Base-by-base conservation (phyloP, 306 rosid species). In the Casuarina equisetifolia region DNA sequence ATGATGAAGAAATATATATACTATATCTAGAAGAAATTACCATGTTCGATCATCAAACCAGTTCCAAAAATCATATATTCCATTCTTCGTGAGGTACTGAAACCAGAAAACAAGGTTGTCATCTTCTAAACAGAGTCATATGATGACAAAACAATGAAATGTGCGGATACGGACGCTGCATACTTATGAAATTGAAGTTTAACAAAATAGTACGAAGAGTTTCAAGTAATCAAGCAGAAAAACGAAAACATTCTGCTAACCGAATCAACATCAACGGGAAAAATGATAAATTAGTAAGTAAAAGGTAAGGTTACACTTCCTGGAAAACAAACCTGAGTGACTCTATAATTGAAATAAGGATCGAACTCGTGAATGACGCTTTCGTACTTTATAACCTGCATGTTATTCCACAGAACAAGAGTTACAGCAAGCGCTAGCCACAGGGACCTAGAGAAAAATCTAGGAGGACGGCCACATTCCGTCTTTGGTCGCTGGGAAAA, bases 1-100 rank as follows among this genome's bases (percentile, higher is more conserved):
- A 6, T 62, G 15, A 62, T 36, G 19, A 45, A 61, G 61, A 53
- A 64, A 64, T 79, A 45, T 19, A 36, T 5, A 11, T 25, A 15
- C 49, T 54, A 74, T n/a, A 44, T 44, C 11, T 8, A 54, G 44
- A 32, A 53, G 77, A 81, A 79, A 66, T 70, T 91, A 95, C 98
- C 97, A 95, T 70, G 98, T 95, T 49, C 98, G 91, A 73, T 95
- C 98, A 85, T 95, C 98, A 80, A 95, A 95, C 98, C 98, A 95
- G 83, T 95, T 95, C 98, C 97, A 92, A 84, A 95, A 95, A 63
- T 95, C 97, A 84, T 95, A 95, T 84, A 92, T 91, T 72, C 98
- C 98, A 78, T 90, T 95, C 92, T 95, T 95, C 3, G 93, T 84
- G 85, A 95, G 89, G 90, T 52, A 91, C 98, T 95, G 98, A 74